Evolutionary conservation across 2,329 filamentous ascomycete species (phyloP), one percentile per base, ranked within the genome.

Genomic region (Talaromyces islandicus): DNA sequence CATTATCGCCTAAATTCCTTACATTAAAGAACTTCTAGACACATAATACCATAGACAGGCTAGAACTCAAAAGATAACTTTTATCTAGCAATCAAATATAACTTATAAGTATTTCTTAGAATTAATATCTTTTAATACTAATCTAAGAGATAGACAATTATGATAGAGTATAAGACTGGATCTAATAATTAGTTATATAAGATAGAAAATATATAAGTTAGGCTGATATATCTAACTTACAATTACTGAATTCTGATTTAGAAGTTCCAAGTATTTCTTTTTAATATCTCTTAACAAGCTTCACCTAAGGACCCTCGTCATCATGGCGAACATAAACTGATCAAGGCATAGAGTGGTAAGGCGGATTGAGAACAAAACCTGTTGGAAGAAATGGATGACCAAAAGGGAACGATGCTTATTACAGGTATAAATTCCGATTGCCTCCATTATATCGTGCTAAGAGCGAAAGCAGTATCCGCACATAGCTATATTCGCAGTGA

Each of bases 21-120:
- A 73, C 64, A 66, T 77, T 7, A 73, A 72, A 55, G 63, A 73
- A 59, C 64, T 77, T 5, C 64, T 77, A 9, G 61, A 72, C 29
- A 63, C 66, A 17, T 65, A 68, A 58, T 58, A 69, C 41, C 63
- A 64, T 19, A 64, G 64, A 48, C 38, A 63, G 54, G 62, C 69
- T 51, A 52, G 56, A 11, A 70, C 67, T 56, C 56, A 64, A 35
- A 57, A 58, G 14, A 71, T 74, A 29, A 62, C 66, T 19, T 60
- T 75, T 9, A 59, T 73, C 12, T 74, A 61, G 70, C 62, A 73
- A 58, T 54, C 73, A 17, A 63, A 69, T 30, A 58, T 59, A 43
- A 35, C 61, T 32, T 46, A 63, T 65, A 56, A 56, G 60, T 24
- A 25, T 27, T 25, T 29, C n/a, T 30, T 29, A 7, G 27, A n/a